Evolutionary conservation across 257 asterid genomes (phyloP), one percentile per base, ranked within the genome.

Genomic region (Misopates orontium): DNA sequence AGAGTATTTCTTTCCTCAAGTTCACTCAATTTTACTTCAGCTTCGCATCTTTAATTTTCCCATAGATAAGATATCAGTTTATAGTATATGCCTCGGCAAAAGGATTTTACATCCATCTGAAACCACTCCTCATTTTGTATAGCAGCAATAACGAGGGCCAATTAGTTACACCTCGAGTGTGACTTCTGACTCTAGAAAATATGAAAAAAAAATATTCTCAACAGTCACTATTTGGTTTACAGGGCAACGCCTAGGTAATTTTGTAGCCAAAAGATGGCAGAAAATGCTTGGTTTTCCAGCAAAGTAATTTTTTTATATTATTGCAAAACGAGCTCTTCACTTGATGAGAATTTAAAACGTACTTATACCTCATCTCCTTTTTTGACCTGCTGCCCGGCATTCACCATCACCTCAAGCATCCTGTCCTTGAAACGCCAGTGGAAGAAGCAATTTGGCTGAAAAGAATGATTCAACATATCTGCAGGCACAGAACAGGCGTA

Each of bases 401-500:
- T 90, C 71, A 90, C 78, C 97, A 93, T 86, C 84, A 93, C 99
- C 83, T 93, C 96, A 77, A 93, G 92, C 97, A 93, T 93, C 60
- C 99, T 85, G 70, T 93, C 99, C 79, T 88, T 93, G 89, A 90
- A 93, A 74, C 96, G 99, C 99, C 99, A 93, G 82, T 87, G 96
- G 78, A 90, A 83, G 78, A 93, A 90, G 77, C 99, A 93, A 75
- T 88, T 90, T 22, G 96, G 97, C 81, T 80, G 84, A 79, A 88
- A 87, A 66, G 99, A 93, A 78, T 93, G 99, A 78, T 88, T 90
- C 74, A 93, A 76, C 99, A 93, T 92, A 80, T 92, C 97, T 92
- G 83, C 60, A 73, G 69, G 67, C 62, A 67, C 36, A 74, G 75
- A 45, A 55, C 12, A 76, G 67, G 28, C 24, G 66, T 47, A 58